These are phyloP conservation scores for Dalechampia spathulata DNA, from an alignment of 441 rosid genomes.

Conservation along the genomic window DNA sequence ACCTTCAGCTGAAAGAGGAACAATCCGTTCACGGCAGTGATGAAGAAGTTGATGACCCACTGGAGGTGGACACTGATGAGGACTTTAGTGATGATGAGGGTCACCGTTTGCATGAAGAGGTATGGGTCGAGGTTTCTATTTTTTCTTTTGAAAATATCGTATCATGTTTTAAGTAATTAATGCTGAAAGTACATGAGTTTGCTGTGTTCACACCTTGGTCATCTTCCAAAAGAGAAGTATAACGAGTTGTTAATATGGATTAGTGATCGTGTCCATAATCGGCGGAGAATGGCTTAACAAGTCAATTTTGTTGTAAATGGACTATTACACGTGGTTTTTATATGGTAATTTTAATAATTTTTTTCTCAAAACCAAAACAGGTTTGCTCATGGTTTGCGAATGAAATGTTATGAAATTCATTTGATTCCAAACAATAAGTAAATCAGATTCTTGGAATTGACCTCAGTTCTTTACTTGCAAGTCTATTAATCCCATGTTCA, in stretches of 20 bases:
- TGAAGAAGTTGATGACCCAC: conserved; percentile 87
- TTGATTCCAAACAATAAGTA: too few relatives aligned
- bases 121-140: conserved; percentile 11
- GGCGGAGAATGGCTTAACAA: neutral
- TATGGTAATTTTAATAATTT: too few relatives aligned
- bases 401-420: too few relatives aligned
- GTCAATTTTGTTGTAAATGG: neutral
- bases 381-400: too few relatives aligned
- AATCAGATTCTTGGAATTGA: neutral
- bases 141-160: neutral
- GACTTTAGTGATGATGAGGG: conserved; percentile 61
- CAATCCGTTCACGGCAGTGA: conserved; percentile 90
- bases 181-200: neutral
- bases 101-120: conserved; percentile 65
- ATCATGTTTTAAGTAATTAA: neutral
- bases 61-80: conserved; percentile 76
- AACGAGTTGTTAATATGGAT: neutral
- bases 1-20: conserved; percentile 69
- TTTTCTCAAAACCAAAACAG: too few relatives aligned
- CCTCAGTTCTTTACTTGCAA: neutral
- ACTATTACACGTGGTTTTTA: too few relatives aligned
- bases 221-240: neutral
- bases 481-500: conserved; percentile 3
- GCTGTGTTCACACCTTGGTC: neutral
- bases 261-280: neutral